Evolutionary conservation across 2,329 filamentous ascomycete genomes (phyloP).

Genomic region (Aspergillus fumigatiaffinis): DNA sequence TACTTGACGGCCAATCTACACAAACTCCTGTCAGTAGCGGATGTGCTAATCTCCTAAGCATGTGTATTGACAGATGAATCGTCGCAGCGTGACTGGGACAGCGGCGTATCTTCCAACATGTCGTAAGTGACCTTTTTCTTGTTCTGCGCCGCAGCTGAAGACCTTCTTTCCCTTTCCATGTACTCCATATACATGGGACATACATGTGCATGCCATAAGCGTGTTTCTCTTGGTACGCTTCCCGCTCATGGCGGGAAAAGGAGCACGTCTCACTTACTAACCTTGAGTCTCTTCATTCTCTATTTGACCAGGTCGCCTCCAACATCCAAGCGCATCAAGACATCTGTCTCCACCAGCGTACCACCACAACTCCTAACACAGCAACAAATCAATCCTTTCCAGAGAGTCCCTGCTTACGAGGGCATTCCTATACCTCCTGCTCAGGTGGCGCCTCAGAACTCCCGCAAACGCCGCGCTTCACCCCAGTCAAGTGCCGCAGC

Average conservation of each 20-base stretch:
- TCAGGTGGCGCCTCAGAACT: constrained; percentile 33
- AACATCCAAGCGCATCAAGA: constrained; percentile 41
- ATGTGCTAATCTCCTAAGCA: constrained; percentile 33
- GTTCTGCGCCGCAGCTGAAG: constrained; percentile 6
- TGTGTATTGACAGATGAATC: constrained; percentile 40
- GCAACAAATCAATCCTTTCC: constrained; percentile 36
- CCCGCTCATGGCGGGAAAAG: neutral
- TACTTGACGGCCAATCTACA: constrained; percentile 27
- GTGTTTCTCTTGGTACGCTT: neutral
- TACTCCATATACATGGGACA: neutral
- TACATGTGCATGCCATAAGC: neutral
- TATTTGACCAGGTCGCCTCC: constrained; percentile 34
- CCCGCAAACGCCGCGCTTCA: constrained; percentile 44
- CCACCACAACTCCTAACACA: constrained; percentile 36
- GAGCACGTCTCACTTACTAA: constrained; percentile 1
- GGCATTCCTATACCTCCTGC: constrained; percentile 39
- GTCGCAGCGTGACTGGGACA: constrained; percentile 32
- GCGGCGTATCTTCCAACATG: constrained; percentile 34
- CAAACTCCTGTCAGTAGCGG: constrained; percentile 29
- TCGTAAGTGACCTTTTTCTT: constrained; percentile 33
- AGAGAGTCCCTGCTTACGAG: constrained; percentile 33
- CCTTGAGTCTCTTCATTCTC: constrained; percentile 4
- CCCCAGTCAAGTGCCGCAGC: constrained; percentile 33
- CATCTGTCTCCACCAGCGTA: constrained; percentile 32
- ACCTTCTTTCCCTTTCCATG: neutral